Percentiles rank a stretch among this genome's conserved stretches.
Evolutionary conservation across 495 filamentous ascomycete genomes (phyloP).

Genomic region (Penicillium cosmopolitanum): DNA sequence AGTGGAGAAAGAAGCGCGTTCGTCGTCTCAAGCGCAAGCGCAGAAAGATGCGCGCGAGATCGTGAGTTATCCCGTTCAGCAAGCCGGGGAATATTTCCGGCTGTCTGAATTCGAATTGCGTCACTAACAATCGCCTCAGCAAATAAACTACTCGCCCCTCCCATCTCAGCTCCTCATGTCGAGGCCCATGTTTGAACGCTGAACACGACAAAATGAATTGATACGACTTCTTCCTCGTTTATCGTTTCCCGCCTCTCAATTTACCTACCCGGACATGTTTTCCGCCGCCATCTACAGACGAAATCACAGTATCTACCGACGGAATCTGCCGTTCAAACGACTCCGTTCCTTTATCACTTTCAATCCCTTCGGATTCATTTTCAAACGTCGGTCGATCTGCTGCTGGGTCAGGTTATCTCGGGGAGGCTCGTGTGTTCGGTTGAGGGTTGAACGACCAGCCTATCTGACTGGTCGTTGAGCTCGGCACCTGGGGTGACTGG

Average conservation of each 20-base stretch:
- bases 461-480: slow-evolving; percentile 23
- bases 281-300: slow-evolving; percentile 30
- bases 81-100: not conserved
- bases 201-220: slow-evolving; percentile 47
- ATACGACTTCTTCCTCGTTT: slow-evolving; percentile 37
- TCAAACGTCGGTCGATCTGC: slow-evolving; percentile 28
- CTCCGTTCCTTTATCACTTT: slow-evolving; percentile 18
- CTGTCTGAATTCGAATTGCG: slow-evolving; percentile 1
- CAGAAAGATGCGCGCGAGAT: slow-evolving; percentile 96
- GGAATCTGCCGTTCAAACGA: slow-evolving; percentile 42
- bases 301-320: slow-evolving; percentile 26
- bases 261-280: slow-evolving; percentile 32
- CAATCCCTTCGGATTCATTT: slow-evolving; percentile 37
- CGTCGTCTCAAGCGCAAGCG: slow-evolving; percentile 97
- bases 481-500: slow-evolving; percentile 41
- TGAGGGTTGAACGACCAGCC: slow-evolving; percentile 41
- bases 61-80: slow-evolving; percentile 56
- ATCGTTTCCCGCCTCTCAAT: slow-evolving; percentile 38
- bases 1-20: slow-evolving; percentile 99
- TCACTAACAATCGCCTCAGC: slow-evolving; percentile 49
- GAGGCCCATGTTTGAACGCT: slow-evolving; percentile 49
- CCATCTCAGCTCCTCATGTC: slow-evolving; percentile 61
- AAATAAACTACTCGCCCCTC: slow-evolving; percentile 73
- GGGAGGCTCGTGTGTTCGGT: slow-evolving; percentile 44
- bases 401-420: slow-evolving; percentile 31